These are phyloP conservation scores for Thraustotheca clavata DNA, from an alignment of 352 stramenopile genomes.

Conservation along the genomic window DNA sequence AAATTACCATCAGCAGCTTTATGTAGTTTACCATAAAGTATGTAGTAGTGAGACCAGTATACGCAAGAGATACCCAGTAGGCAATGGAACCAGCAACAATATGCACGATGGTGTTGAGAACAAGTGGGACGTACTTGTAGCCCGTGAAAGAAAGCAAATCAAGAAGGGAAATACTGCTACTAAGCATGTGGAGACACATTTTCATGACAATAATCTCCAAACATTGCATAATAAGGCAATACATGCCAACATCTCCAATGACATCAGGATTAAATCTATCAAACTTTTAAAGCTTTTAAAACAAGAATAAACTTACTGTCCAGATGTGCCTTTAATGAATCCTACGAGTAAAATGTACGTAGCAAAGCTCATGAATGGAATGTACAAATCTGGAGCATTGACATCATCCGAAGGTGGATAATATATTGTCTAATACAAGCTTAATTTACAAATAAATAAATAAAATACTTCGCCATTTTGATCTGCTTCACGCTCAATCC, in stretches of 20 bases:
- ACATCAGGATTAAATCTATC: constrained; percentile 94
- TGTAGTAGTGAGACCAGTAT: constrained; percentile 86
- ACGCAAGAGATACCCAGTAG: constrained; percentile 92
- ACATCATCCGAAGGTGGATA: constrained; percentile 91
- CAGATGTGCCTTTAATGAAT: constrained; percentile 91
- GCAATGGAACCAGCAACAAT: constrained; percentile 69
- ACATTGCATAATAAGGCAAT: constrained; percentile 85
- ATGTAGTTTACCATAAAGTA: constrained; percentile 88
- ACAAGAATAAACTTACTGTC: constrained; percentile 49
- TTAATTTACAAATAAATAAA: too few relatives aligned
- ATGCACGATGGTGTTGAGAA: constrained; percentile 90
- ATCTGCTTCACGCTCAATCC: constrained; percentile 49
- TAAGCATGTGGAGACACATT: constrained; percentile 92
- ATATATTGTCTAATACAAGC: constrained; percentile 54
- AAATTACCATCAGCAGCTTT: not conserved
- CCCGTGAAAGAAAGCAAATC: constrained; percentile 96
- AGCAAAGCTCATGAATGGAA: constrained; percentile 98
- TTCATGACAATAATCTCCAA: constrained; percentile 91
- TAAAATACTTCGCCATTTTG: constrained; percentile 23
- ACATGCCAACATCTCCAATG: constrained; percentile 89
- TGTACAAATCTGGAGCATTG: constrained; percentile 98
- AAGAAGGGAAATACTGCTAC: constrained; percentile 88
- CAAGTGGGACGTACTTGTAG: constrained; percentile 99
- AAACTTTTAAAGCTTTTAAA: not conserved
- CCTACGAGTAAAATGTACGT: constrained; percentile 98